A percentile compares a stretch with the other conserved stretches of the same genome.
Conservation (phyloP, 1,284 basidiomycete species). For the Apiotrichum gracile region DNA sequence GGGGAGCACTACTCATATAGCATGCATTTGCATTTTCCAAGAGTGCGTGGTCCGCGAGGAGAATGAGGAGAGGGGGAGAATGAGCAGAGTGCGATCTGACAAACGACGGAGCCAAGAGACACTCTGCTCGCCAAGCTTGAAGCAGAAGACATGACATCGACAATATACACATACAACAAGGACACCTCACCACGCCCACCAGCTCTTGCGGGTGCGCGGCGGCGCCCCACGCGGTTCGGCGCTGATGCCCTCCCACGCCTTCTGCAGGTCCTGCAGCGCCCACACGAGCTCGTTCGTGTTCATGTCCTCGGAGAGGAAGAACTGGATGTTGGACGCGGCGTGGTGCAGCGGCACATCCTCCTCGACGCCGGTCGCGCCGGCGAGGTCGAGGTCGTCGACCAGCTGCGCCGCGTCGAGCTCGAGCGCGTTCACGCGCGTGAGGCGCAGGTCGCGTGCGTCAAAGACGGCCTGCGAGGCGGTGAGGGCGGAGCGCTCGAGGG, state of each 20-base stretch:
- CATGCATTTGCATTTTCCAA: not conserved
- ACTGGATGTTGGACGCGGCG: slow-evolving; percentile 29
- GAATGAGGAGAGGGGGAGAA: too few relatives aligned
- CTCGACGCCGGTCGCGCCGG: slow-evolving; percentile 17
- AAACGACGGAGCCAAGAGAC: too few relatives aligned
- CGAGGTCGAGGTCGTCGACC: slow-evolving; percentile 16
- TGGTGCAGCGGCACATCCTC: slow-evolving; percentile 24
- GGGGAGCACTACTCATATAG: not conserved
- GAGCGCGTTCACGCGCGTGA: not conserved
- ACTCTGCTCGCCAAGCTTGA: too few relatives aligned
- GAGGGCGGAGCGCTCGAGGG: slow-evolving; percentile 11
- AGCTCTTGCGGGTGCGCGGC: too few relatives aligned
- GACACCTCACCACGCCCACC: not conserved
- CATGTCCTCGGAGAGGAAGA: slow-evolving; percentile 35
- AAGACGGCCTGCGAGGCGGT: slow-evolving; percentile 25
- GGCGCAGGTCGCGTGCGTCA: slow-evolving; percentile 17
- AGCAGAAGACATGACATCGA: not conserved
- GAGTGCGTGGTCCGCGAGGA: too few relatives aligned
- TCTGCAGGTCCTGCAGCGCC: slow-evolving; percentile 28
- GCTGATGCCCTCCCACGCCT: slow-evolving; percentile 30
- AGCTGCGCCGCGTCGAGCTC: not conserved
- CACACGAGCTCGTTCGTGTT: slow-evolving; percentile 31
- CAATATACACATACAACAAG: not conserved
- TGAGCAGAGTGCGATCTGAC: too few relatives aligned
- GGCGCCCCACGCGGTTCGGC: too few relatives aligned